These are phyloP conservation scores for Fagus sylvatica DNA, from an alignment of 306 rosid genomes.

Conservation along the genomic window DNA sequence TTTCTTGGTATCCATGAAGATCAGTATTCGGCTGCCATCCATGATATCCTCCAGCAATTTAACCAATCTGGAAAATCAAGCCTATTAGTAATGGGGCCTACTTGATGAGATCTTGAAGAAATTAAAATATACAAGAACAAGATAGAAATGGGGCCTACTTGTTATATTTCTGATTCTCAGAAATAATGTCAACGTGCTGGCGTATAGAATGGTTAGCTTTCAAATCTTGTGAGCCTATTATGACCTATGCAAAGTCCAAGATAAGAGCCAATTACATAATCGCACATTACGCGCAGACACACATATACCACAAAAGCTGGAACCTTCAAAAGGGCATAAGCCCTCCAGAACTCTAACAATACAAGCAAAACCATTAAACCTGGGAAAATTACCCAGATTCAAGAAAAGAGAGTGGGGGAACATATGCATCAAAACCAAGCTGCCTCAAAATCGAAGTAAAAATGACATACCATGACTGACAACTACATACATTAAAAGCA, in stretches of 20 bases:
- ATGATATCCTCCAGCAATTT: conserved; percentile 93
- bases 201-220: conserved; percentile 94
- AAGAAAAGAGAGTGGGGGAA: neutral
- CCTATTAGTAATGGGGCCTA: conserved; percentile 25
- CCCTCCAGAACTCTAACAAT: neutral
- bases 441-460: neutral
- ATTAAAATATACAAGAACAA: conserved; percentile 15
- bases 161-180: conserved; percentile 94
- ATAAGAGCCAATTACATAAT: conserved; percentile 5
- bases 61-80: conserved; percentile 64
- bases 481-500: neutral
- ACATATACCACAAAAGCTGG: neutral
- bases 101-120: conserved; percentile 7
- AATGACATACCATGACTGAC: neutral
- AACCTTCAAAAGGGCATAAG: neutral
- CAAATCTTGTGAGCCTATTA: conserved; percentile 80
- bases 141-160: conserved; percentile 52
- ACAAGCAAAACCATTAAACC: neutral
- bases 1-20: conserved; percentile 97
- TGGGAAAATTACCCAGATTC: neutral
- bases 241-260: conserved; percentile 60
- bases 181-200: conserved; percentile 86
- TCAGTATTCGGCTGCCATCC: conserved; percentile 96
- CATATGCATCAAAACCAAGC: neutral
- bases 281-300: neutral